phyloP scores from a whole-genome alignment of 768 basidiomycete species.

The Amanita rimosa region DNA sequence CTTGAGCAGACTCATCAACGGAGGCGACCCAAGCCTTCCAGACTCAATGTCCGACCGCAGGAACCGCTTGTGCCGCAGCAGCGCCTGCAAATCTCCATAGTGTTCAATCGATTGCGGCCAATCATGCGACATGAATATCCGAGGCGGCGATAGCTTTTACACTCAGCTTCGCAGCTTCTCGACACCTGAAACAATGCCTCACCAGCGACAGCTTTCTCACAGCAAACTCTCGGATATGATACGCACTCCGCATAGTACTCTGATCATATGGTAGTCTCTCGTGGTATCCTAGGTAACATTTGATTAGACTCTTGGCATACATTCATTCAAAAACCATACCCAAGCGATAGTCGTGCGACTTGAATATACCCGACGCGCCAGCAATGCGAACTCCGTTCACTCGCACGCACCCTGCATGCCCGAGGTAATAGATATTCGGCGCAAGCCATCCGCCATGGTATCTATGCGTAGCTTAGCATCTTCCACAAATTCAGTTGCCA shows the following conservation, averaged over 20 bases:
- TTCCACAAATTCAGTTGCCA: neutral
- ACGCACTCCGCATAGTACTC: constrained; percentile 67
- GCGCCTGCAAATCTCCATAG: constrained; percentile 53
- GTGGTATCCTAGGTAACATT: constrained; percentile 45
- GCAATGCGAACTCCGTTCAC: constrained; percentile 84
- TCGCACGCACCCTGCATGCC: constrained; percentile 79
- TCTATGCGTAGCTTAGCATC: constrained; percentile 23
- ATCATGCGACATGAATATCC: constrained; percentile 91
- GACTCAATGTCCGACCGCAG: constrained; percentile 57
- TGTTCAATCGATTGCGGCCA: constrained; percentile 87
- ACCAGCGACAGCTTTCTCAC: constrained; percentile 70
- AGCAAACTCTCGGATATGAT: constrained; percentile 84
- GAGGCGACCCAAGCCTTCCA: constrained; percentile 77
- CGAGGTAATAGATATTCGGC: constrained; percentile 93
- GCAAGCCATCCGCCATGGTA: constrained; percentile 98
- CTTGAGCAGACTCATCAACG: constrained; percentile 64
- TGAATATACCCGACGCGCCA: constrained; percentile 91
- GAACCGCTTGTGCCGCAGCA: constrained; percentile 71
- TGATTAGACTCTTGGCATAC: neutral
- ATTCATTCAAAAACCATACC: constrained; percentile 27
- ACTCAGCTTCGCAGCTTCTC: constrained; percentile 11
- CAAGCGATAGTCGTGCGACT: constrained; percentile 55
- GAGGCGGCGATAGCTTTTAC: constrained; percentile 43
- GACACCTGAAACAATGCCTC: constrained; percentile 9
- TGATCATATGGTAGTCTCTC: constrained; percentile 78